These are phyloP conservation scores for Pichia phayaonensis DNA, from an alignment of 805 yeast species.

Conservation along the genomic window DNA sequence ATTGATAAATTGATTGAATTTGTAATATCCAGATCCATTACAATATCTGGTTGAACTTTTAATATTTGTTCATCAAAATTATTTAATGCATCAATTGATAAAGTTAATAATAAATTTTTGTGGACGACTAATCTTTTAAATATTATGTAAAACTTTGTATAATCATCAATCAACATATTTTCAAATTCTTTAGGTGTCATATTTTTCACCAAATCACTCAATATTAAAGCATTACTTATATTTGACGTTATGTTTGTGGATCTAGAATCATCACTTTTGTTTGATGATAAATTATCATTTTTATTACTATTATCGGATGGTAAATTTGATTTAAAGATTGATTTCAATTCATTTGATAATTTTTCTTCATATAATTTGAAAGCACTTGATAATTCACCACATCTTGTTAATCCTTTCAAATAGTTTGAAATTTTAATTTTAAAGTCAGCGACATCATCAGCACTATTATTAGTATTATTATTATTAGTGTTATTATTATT, in stretches of 20 bases:
- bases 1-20: slow-evolving; percentile 59
- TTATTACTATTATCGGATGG: slow-evolving; percentile 39
- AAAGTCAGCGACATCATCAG: slow-evolving; percentile 49
- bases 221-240: slow-evolving; percentile 22
- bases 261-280: slow-evolving; percentile 17
- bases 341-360: slow-evolving; percentile 64
- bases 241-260: slow-evolving; percentile 20
- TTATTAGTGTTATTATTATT: slow-evolving; percentile 34
- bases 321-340: slow-evolving; percentile 55
- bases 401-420: slow-evolving; percentile 50
- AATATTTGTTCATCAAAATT: slow-evolving; percentile 21
- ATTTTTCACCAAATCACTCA: slow-evolving; percentile 43
- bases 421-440: slow-evolving; percentile 43
- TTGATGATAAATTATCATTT: slow-evolving; percentile 3
- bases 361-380: slow-evolving; percentile 58
- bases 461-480: slow-evolving; percentile 50
- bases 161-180: slow-evolving; percentile 54
- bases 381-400: slow-evolving; percentile 56
- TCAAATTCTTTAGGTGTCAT: slow-evolving; percentile 73
- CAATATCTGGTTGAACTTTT: slow-evolving; percentile 29
- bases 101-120: slow-evolving; percentile 69
- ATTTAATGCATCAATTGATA: slow-evolving; percentile 46
- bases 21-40: slow-evolving; percentile 61
- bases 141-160: slow-evolving; percentile 60
- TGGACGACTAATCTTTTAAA: slow-evolving; percentile 68